Evolutionary conservation across 768 basidiomycete species (phyloP), one percentile per base, ranked within the genome.

Genomic region (Termitomyces titanicus): DNA sequence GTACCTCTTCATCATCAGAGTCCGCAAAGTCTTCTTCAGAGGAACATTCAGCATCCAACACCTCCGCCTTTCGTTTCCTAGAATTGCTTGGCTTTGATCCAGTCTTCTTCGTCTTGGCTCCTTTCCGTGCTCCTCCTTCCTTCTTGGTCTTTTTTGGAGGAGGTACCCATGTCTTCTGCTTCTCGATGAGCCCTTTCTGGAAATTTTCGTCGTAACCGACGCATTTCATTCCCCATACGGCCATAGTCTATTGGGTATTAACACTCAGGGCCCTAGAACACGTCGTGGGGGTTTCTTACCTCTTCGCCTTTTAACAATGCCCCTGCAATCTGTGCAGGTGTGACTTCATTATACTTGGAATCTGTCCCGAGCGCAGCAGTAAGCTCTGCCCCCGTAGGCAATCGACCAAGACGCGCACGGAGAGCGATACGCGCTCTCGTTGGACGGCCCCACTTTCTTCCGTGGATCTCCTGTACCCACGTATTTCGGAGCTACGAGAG

Each of bases 371-470:
- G 33, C 5, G 55, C 49, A 34, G 39, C 43, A n/a, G 25, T 7
- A 9, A 60, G 29, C 18, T 60, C 43, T 7, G 27, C 56, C 22
- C 7, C n/a, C 4, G 59, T 57, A 10, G 59, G 59, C 3, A 37
- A 42, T 39, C 59, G 47, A 17, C 47, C 29, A 18, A 53, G 46
- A 2, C 25, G 43, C 6, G 24, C 25, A 34, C 56, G 56, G 8
- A 60, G 47, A 27, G 47, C 31, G 7, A 60, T 57, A 25, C 59
- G 59, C n/a, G 53, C 56, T 37, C 59, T 51, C 5, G 56, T 54
- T 10, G 35, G 47, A 34, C 37, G 37, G 3, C 56, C 59, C 59
- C 56, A 60, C 1, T 11, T 8, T 24, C 53, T 40, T 12, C 12
- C 22, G 13, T 51, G 33, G 12, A 60, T 52, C 15, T 46, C 35